phyloP scores from a whole-genome alignment of 768 basidiomycete genomes.

The Termitomyces sp. region DNA sequence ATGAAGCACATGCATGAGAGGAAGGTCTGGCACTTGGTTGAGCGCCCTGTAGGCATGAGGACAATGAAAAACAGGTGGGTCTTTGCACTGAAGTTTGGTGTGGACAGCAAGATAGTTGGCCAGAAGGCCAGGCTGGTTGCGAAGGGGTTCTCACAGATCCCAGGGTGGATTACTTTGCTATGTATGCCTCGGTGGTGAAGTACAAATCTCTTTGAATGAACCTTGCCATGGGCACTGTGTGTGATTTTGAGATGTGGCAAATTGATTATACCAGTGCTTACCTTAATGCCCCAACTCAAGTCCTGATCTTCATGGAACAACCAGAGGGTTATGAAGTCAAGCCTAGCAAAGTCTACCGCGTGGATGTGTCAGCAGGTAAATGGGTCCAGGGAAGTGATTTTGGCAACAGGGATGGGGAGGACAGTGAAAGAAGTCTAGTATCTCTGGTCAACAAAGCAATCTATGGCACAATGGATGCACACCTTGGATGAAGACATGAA shows the following conservation, averaged over 20 bases:
- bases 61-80: background rate
- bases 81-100: background rate
- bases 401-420: background rate
- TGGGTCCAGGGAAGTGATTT: background rate
- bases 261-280: background rate
- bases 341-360: background rate
- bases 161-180: background rate
- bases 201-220: background rate
- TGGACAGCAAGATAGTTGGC: background rate
- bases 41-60: background rate
- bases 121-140: background rate
- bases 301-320: background rate
- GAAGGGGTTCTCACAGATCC: background rate
- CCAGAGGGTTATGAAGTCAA: background rate
- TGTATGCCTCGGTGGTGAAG: background rate
- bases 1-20: background rate
- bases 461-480: too few species aligned
- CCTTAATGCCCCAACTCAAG: background rate
- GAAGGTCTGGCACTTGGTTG: constrained; percentile 7
- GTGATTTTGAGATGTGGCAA: background rate
- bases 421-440: background rate
- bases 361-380: background rate
- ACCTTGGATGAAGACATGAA: background rate
- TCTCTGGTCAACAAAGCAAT: background rate
- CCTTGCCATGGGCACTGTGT: background rate